Evolutionary conservation across 176 grass and related monocot genomes (phyloP).

Genomic region (Oryza officinalis): DNA sequence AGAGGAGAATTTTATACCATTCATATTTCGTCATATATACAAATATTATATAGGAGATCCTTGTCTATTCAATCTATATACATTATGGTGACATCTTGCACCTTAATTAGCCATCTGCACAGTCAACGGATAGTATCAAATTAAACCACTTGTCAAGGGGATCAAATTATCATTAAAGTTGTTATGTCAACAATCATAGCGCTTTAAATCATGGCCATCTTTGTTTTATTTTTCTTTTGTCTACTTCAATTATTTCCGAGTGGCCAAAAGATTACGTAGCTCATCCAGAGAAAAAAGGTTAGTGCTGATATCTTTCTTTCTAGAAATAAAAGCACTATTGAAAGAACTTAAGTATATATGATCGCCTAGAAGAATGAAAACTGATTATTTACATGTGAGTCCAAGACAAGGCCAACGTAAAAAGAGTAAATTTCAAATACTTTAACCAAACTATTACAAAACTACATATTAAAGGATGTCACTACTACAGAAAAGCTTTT

Average conservation of each 20-base stretch:
- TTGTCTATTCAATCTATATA: neutral
- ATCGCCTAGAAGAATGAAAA: neutral
- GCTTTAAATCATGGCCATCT: slow-evolving; percentile 18
- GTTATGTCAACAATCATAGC: neutral
- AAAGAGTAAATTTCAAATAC: too few relatives aligned
- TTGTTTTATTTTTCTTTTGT: neutral
- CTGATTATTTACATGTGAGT: neutral
- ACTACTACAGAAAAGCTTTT: too few relatives aligned
- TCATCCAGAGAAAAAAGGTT: neutral
- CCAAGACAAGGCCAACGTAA: neutral
- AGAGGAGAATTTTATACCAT: too few relatives aligned
- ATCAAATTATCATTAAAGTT: neutral
- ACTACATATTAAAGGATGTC: too few relatives aligned
- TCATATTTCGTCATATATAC: neutral
- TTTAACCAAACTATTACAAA: too few relatives aligned
- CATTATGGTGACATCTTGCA: neutral
- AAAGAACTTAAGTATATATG: neutral
- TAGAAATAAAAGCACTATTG: neutral
- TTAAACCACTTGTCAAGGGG: neutral
- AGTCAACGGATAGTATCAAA: neutral
- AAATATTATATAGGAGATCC: neutral
- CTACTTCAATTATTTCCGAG: slow-evolving; percentile 7
- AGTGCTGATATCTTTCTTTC: neutral
- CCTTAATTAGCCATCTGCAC: neutral
- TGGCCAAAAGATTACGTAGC: neutral